Percentiles rank a stretch among this genome's conserved stretches.
Evolutionary conservation across 2,329 filamentous ascomycete species (phyloP).

Genomic region (Aspergillus sclerotialis): DNA sequence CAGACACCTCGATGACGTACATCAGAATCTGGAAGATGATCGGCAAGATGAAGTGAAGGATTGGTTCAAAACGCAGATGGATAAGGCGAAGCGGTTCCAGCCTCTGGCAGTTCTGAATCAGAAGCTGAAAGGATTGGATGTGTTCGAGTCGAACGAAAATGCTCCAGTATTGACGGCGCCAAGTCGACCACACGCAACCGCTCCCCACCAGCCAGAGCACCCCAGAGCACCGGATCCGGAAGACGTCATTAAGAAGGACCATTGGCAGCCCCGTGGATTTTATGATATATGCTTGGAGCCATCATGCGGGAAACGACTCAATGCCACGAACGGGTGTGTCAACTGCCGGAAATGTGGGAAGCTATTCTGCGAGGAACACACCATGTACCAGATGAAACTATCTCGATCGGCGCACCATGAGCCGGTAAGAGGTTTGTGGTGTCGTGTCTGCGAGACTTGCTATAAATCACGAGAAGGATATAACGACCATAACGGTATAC

Average conservation of each 20-base stretch:
- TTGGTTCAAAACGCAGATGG: slow-evolving; percentile 92
- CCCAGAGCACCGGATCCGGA: slow-evolving; percentile 62
- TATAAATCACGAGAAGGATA: slow-evolving; percentile 96
- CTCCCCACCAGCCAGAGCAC: slow-evolving; percentile 25
- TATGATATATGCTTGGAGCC: slow-evolving; percentile 84
- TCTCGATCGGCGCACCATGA: slow-evolving; percentile 85
- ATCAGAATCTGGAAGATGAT: slow-evolving; percentile 80
- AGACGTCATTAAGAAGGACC: slow-evolving; percentile 75
- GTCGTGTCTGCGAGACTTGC: slow-evolving; percentile 95
- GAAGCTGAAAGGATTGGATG: slow-evolving; percentile 84
- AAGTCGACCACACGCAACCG: slow-evolving; percentile 22
- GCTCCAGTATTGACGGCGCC: slow-evolving; percentile 25
- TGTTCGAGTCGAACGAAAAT: slow-evolving; percentile 86
- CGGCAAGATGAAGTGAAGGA: slow-evolving; percentile 93
- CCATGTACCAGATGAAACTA: slow-evolving; percentile 99
- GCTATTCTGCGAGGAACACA: slow-evolving; percentile 94
- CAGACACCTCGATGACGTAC: slow-evolving; percentile 77
- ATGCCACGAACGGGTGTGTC: slow-evolving; percentile 71
- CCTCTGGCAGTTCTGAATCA: slow-evolving; percentile 87
- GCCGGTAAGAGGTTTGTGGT: slow-evolving; percentile 85
- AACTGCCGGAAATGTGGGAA: slow-evolving; percentile 92
- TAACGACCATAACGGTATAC: slow-evolving; percentile 67
- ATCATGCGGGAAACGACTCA: slow-evolving; percentile 71
- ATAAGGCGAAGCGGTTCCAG: slow-evolving; percentile 88
- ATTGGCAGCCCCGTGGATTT: slow-evolving; percentile 75